Conservation (phyloP, 1,284 basidiomycete species). For the Irpex rosettiformis region DNA sequence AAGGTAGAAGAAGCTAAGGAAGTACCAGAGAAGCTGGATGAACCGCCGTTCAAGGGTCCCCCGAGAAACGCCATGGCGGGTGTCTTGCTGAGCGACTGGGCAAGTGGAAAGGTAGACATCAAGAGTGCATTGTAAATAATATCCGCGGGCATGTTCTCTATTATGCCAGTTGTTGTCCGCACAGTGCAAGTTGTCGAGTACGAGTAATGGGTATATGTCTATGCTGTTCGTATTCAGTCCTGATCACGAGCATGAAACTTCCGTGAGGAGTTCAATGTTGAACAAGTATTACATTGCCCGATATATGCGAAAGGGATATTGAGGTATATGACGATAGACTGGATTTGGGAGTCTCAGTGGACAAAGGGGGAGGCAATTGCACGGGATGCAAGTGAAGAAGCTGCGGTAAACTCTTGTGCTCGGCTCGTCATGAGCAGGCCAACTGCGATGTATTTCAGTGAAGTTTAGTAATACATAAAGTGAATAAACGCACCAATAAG, state of each 20-base stretch:
- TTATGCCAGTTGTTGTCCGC: not conserved
- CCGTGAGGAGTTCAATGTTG: not conserved
- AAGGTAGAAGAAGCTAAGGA: not conserved
- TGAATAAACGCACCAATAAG: slow-evolving; percentile 71
- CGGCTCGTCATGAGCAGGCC: slow-evolving; percentile 63
- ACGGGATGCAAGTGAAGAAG: slow-evolving; percentile 28
- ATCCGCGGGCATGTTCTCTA: not conserved
- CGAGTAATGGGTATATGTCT: too few relatives aligned
- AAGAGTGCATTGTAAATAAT: not conserved
- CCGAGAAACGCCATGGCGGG: slow-evolving; percentile 70
- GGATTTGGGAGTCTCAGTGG: slow-evolving; percentile 15
- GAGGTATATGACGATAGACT: not conserved
- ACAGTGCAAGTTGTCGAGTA: too few relatives aligned
- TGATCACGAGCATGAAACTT: too few relatives aligned
- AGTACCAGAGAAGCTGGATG: slow-evolving; percentile 19
- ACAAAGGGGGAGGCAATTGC: slow-evolving; percentile 29
- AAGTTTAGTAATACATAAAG: not conserved
- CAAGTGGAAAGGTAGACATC: slow-evolving; percentile 35
- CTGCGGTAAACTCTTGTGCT: slow-evolving; percentile 49
- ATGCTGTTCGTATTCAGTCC: too few relatives aligned
- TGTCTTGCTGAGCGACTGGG: slow-evolving; percentile 68
- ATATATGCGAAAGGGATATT: not conserved
- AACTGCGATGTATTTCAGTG: slow-evolving; percentile 40
- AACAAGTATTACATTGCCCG: not conserved
- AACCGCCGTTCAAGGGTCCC: slow-evolving; percentile 63